Evolutionary conservation across 2,329 filamentous ascomycete species (phyloP).

Genomic region (Parasarocladium wereldwijsianum): DNA sequence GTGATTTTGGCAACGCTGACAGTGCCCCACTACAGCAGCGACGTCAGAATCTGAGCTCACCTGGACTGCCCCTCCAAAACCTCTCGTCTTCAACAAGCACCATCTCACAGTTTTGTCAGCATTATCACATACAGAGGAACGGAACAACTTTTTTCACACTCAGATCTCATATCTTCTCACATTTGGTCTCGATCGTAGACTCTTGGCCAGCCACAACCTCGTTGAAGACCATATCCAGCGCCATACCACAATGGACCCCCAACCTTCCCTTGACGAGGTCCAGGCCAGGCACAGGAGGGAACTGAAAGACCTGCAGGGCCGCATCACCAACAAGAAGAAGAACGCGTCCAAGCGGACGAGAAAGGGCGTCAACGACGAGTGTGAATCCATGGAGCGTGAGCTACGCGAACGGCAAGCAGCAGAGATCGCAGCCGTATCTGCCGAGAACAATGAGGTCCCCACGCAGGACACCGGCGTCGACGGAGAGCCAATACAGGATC

Average conservation of each 20-base stretch:
- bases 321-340: constrained; percentile 92
- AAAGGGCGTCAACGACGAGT: constrained; percentile 63
- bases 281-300: constrained; percentile 77
- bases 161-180: too few relatives aligned
- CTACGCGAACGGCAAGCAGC: constrained; percentile 51
- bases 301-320: constrained; percentile 69
- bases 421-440: constrained; percentile 34
- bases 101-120: neutral
- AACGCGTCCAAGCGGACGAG: constrained; percentile 77
- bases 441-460: constrained; percentile 4
- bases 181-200: too few relatives aligned
- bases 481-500: constrained; percentile 9
- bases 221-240: too few relatives aligned
- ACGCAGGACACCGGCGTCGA: constrained; percentile 11
- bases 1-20: too few relatives aligned
- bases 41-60: neutral
- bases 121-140: too few relatives aligned
- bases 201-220: too few relatives aligned
- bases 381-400: constrained; percentile 52
- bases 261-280: constrained; percentile 60
- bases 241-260: constrained; percentile 17
- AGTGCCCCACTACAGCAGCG: too few relatives aligned
- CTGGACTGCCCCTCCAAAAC: constrained; percentile 1
- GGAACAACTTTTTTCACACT: too few relatives aligned
- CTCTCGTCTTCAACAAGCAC: neutral